A percentile compares a stretch with the other conserved stretches of the same genome.
phyloP scores from a whole-genome alignment of 768 basidiomycete genomes.

The Multifurca ochricompacta region DNA sequence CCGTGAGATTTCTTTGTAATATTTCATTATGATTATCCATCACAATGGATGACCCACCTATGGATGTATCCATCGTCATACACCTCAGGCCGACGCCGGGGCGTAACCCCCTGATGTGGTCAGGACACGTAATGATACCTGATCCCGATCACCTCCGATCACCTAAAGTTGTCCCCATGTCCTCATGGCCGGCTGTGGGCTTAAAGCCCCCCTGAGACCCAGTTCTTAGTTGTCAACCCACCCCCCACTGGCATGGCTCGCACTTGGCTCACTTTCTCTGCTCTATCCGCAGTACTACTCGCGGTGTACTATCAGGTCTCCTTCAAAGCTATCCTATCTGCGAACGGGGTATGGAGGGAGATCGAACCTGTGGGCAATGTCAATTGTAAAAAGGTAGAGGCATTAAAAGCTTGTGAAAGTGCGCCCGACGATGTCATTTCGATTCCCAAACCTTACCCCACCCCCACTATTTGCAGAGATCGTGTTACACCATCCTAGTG shows the following conservation, averaged over 20 bases:
- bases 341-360: conserved; percentile 37
- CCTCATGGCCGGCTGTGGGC: too few species aligned
- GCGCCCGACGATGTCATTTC: conserved; percentile 20
- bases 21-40: not conserved
- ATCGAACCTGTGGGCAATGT: conserved; percentile 40
- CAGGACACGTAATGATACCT: too few species aligned
- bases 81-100: too few species aligned
- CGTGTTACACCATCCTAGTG: conserved; percentile 49
- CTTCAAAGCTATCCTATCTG: conserved; percentile 37
- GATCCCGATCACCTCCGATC: too few species aligned
- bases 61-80: too few species aligned
- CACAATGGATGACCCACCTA: too few species aligned
- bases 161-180: too few species aligned
- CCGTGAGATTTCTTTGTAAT: conserved; percentile 6
- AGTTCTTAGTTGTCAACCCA: not conserved
- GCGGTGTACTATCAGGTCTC: conserved; percentile 42
- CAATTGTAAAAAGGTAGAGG: conserved; percentile 41
- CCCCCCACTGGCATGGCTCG: conserved; percentile 6
- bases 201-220: not conserved
- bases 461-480: conserved; percentile 45
- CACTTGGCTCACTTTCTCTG: not conserved
- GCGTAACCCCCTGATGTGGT: too few species aligned
- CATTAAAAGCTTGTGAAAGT: conserved; percentile 68
- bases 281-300: conserved; percentile 34
- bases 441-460: not conserved